Conservation (phyloP, 208 protist species). For the Herpetomonas samuelpessoai region DNA sequence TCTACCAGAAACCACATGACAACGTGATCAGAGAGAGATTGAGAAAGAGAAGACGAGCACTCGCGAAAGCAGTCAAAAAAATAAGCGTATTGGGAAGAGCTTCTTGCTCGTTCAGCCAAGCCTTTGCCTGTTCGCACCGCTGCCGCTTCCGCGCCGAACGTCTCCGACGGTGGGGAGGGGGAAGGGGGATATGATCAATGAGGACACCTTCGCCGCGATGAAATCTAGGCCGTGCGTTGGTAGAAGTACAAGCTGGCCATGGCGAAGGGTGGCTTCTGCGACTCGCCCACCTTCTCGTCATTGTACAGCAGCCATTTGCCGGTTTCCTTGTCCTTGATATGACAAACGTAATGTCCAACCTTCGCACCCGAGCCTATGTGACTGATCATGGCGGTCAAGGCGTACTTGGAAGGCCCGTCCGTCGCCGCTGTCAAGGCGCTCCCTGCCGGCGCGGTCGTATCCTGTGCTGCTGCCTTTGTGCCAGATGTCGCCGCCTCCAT, state of each 20-base stretch:
- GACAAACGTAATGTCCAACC: slow-evolving; percentile 91
- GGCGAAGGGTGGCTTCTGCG: slow-evolving; percentile 85
- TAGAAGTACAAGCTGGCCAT: slow-evolving; percentile 94
- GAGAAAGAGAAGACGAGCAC: slow-evolving; percentile 4
- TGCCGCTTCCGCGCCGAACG: no score
- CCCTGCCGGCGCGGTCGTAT: background rate
- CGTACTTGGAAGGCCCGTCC: slow-evolving; percentile 65
- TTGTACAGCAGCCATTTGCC: slow-evolving; percentile 94
- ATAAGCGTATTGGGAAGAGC: no score
- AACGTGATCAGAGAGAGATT: background rate
- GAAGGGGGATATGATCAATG: background rate
- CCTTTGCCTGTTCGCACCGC: background rate
- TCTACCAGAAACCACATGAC: no score
- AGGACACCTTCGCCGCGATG: background rate
- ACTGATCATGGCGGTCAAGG: slow-evolving; percentile 86
- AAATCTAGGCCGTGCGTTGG: slow-evolving; percentile 27
- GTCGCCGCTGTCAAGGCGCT: background rate
- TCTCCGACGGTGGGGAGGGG: slow-evolving; percentile 3
- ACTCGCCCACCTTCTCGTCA: slow-evolving; percentile 93
- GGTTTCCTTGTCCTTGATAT: slow-evolving; percentile 69
- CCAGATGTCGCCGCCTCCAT: slow-evolving; percentile 14
- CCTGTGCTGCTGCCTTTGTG: background rate
- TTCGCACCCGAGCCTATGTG: slow-evolving; percentile 89
- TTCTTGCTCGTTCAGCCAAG: no score
- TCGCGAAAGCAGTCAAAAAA: slow-evolving; percentile 7